Evolutionary conservation across 2,329 filamentous ascomycete species (phyloP), one percentile per base, ranked within the genome.

Genomic region (Talaromyces sp.): DNA sequence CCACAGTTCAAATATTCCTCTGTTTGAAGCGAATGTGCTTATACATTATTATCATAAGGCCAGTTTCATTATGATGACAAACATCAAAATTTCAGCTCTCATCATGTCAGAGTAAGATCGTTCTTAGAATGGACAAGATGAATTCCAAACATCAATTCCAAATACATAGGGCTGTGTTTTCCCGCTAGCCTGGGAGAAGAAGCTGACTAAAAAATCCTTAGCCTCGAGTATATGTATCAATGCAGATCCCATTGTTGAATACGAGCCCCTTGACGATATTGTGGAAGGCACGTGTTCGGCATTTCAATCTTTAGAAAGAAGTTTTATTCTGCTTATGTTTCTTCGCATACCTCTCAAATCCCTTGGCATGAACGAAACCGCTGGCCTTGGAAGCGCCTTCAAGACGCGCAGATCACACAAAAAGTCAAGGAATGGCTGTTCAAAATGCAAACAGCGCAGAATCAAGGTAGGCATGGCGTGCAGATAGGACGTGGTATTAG

Each of bases 381-480:
- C 59, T 47, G 55, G 53, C 28, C 42, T 27, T 7, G 53, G 50
- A 44, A 18, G 16, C 27, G 65, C 59, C 52, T 65, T 63, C 28
- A 67, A 64, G 36, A 55, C 66, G 27, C 65, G 69, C 7, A 64
- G 64, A 56, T 56, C 63, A 52, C 74, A 76, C 62, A 66, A 63
- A 54, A 76, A 76, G 64, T 76, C 73, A 2, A 65, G 73, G 27
- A 68, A 70, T 59, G 74, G 74, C 23, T 76, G 73, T 52, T 61
- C 68, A 3, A 68, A 69, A 65, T 76, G 74, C 61, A 75, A 76
- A 58, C 68, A 71, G 44, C 72, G 70, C 53, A 65, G 74, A 54
- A 75, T 75, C 42, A 76, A 75, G 73, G 73, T 73, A 68, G n/a
- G 58, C 12, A 30, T n/a, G 10, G 3, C 10, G 27, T 51, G 7